Percentiles rank a stretch among this genome's conserved stretches.
These are phyloP conservation scores for Candida caryicola DNA, from an alignment of 805 yeast species.

Conservation along the genomic window DNA sequence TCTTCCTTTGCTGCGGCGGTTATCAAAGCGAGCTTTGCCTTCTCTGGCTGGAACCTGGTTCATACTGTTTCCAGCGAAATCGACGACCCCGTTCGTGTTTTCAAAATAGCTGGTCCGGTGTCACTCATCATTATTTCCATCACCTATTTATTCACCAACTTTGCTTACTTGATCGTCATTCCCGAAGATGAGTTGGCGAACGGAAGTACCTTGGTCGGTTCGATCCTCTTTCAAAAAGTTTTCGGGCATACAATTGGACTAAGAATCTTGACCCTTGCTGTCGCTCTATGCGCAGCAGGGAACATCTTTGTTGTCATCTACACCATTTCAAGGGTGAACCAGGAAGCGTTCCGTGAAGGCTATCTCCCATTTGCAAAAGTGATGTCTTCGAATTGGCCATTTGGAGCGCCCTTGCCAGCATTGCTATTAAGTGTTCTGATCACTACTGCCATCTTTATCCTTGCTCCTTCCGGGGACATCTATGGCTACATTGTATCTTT, in stretches of 20 bases:
- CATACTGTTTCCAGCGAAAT: slow-evolving; percentile 63
- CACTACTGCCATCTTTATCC: slow-evolving; percentile 37
- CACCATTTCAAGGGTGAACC: slow-evolving; percentile 58
- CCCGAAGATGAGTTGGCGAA: slow-evolving; percentile 51
- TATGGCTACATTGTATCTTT: slow-evolving; percentile 51
- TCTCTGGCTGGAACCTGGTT: slow-evolving; percentile 62
- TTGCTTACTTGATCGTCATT: slow-evolving; percentile 55
- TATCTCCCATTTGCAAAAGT: slow-evolving; percentile 50
- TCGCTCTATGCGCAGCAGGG: slow-evolving; percentile 61
- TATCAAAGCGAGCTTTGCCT: slow-evolving; percentile 57
- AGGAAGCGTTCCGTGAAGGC: slow-evolving; percentile 64
- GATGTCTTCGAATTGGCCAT: slow-evolving; percentile 56
- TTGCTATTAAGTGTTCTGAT: slow-evolving; percentile 42
- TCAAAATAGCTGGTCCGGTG: slow-evolving; percentile 59
- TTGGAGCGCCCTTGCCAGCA: slow-evolving; percentile 55
- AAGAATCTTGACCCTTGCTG: slow-evolving; percentile 51
- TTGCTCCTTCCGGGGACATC: slow-evolving; percentile 47
- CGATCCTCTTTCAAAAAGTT: slow-evolving; percentile 53
- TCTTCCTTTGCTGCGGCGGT: slow-evolving; percentile 54
- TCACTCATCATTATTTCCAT: slow-evolving; percentile 47
- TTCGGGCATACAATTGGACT: slow-evolving; percentile 54
- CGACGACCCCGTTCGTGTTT: slow-evolving; percentile 54
- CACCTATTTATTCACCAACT: slow-evolving; percentile 51
- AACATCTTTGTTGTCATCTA: slow-evolving; percentile 61
- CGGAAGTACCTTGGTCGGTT: slow-evolving; percentile 60